These are phyloP conservation scores for Arthrobotrys iridis DNA, from an alignment of 2,329 filamentous ascomycete genomes.

Conservation along the genomic window DNA sequence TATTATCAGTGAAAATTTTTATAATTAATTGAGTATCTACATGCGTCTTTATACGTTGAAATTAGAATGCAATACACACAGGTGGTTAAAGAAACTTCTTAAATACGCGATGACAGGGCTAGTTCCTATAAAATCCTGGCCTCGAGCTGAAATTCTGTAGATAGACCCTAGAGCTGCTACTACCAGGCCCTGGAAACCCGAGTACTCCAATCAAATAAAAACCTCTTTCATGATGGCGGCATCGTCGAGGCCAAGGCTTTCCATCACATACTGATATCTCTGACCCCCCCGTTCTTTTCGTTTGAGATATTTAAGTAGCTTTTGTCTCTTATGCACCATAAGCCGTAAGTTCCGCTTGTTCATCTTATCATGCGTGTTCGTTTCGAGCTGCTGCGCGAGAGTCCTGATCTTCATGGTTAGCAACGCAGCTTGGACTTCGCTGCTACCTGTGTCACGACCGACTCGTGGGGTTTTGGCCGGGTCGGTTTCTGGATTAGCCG, in stretches of 20 bases:
- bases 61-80: no score
- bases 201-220: slow-evolving; percentile 52
- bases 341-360: slow-evolving; percentile 91
- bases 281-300: slow-evolving; percentile 89
- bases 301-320: slow-evolving; percentile 84
- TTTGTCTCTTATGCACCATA: slow-evolving; percentile 88
- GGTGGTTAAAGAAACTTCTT: no score
- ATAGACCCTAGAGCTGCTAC: background rate
- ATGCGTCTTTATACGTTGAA: no score
- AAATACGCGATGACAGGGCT: no score
- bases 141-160: background rate
- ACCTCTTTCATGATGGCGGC: slow-evolving; percentile 56
- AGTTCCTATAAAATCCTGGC: background rate
- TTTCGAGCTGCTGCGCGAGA: slow-evolving; percentile 76
- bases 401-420: slow-evolving; percentile 91
- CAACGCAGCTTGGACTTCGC: slow-evolving; percentile 97
- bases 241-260: slow-evolving; percentile 76
- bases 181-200: background rate
- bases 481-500: slow-evolving; percentile 61
- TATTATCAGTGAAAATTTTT: no score
- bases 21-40: no score
- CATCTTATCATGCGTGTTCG: slow-evolving; percentile 83
- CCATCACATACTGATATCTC: slow-evolving; percentile 85
- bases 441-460: slow-evolving; percentile 93
- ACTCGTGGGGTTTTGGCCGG: slow-evolving; percentile 70